Evolutionary conservation across 1,284 basidiomycete genomes (phyloP).

Genomic region (Microbotryum lychnidis-dioicae): DNA sequence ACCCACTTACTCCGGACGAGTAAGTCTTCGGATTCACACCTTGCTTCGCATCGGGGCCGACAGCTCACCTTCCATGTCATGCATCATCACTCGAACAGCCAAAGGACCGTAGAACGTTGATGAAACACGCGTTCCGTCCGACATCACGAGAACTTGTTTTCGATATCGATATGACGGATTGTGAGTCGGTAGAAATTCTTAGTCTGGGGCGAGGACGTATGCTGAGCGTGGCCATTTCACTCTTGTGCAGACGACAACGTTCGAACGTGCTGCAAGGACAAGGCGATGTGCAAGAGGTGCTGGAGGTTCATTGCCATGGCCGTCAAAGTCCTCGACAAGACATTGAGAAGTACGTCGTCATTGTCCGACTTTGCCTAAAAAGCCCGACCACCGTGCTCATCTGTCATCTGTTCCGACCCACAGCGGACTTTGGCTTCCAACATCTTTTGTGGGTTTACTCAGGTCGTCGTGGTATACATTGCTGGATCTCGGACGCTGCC

Average conservation of each 20-base stretch:
- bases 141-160: conserved; percentile 88
- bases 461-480: conserved; percentile 92
- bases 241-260: conserved; percentile 63
- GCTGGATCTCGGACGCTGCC: conserved; percentile 88
- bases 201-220: neutral
- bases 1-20: conserved; percentile 80
- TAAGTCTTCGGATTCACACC: conserved; percentile 37
- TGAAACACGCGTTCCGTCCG: conserved; percentile 66
- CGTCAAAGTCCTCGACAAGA: conserved; percentile 73
- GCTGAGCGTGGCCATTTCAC: neutral
- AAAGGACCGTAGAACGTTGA: conserved; percentile 78
- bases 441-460: conserved; percentile 96
- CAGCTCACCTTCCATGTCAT: neutral
- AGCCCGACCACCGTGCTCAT: neutral
- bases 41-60: neutral
- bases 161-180: conserved; percentile 99
- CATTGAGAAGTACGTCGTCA: conserved; percentile 54
- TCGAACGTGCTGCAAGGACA: conserved; percentile 87
- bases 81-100: conserved; percentile 50
- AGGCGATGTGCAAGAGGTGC: conserved; percentile 84
- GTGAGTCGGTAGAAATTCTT: neutral
- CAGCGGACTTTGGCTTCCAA: conserved; percentile 50
- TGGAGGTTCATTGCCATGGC: conserved; percentile 93
- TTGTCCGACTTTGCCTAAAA: neutral
- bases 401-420: no score